Evolutionary conservation across 73 alveolate genomes (phyloP), one percentile per base, ranked within the genome.

Genomic region (Uronychia binucleata): DNA sequence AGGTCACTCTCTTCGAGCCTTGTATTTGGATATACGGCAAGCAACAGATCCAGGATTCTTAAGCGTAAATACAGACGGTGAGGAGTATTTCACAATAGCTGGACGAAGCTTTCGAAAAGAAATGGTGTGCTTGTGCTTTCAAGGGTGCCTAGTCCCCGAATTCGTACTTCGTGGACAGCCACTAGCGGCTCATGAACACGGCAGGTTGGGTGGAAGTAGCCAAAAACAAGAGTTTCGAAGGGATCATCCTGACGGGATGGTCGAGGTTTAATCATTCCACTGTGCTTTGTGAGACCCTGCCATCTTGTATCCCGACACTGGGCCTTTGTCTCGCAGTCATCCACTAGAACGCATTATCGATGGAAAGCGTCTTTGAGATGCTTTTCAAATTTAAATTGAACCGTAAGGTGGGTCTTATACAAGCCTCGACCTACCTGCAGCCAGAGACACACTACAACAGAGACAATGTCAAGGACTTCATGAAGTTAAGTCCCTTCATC

Each of bases 261-360:
- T 74, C 79, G 13, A 74, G 79, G 26, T 74, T 74, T 74, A 74
- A 74, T 26, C 79, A 74, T 74, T 74, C 79, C 34, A 30, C 79
- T 28, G 79, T 74, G 26, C 26, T 74, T 5, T 27, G 46, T 74
- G 79, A 74, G 28, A 28, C 26, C 31, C 34, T 74, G 5, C 79
- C 79, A 28, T 5, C 28, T 74, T 74, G 31, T 28, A 5, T 74
- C 26, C 79, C 79, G 26, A 28, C 79, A 5, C 79, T 74, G 8
- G 31, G 79, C 8, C 34, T 74, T 28, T 74, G 79, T 74, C 28
- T 74, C 26, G 8, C 79, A 46, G 67, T 46, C 5, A 46, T 46
- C 19, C 67, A 46, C 19, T 46, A 5, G 67, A 46, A 46, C 19
- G 67, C 5, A 46, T 19, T 46, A 11, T 46, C 67, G 19, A 46